Percentiles rank a stretch among this genome's conserved stretches.
Evolutionary conservation across 2,329 filamentous ascomycete genomes (phyloP).

Genomic region (Botrytis fabae): DNA sequence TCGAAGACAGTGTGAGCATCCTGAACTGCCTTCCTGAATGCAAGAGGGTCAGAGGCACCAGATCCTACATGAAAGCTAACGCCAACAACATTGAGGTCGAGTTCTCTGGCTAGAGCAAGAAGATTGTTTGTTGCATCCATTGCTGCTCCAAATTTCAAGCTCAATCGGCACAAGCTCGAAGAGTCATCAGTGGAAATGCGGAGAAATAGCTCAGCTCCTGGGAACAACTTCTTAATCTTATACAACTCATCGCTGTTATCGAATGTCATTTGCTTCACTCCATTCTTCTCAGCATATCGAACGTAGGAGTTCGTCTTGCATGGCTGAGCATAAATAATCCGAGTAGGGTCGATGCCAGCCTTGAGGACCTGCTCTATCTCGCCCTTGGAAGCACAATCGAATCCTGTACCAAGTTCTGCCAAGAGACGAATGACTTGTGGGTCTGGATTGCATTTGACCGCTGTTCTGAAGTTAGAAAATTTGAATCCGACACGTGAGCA

Average conservation of each 20-base stretch:
- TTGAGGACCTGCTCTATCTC: constrained; percentile 91
- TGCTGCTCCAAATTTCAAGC: constrained; percentile 94
- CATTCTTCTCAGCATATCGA: constrained; percentile 78
- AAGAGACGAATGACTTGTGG: constrained; percentile 84
- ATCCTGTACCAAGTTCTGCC: constrained; percentile 84
- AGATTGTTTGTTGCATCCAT: constrained; percentile 79
- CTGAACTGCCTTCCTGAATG: constrained; percentile 86
- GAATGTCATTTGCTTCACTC: constrained; percentile 98
- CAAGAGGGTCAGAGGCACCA: constrained; percentile 87
- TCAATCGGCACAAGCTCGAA: constrained; percentile 88
- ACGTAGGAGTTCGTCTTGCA: constrained; percentile 99
- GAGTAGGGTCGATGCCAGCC: constrained; percentile 79
- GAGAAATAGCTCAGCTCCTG: constrained; percentile 85
- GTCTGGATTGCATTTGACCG: constrained; percentile 99
- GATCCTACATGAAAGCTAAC: constrained; percentile 99
- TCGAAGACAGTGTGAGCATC: constrained; percentile 90
- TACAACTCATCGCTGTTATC: constrained; percentile 97
- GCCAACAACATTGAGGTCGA: constrained; percentile 88
- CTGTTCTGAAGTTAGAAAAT: constrained; percentile 47
- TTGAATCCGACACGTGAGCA: neutral
- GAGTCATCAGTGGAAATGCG: constrained; percentile 97
- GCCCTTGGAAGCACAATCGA: constrained; percentile 96
- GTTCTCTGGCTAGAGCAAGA: constrained; percentile 73
- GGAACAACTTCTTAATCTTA: constrained; percentile 93
- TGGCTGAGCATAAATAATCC: constrained; percentile 98